Percentiles rank a stretch among this genome's conserved stretches.
Conservation (phyloP, 805 yeast genomes). For the Sugiyamaella qingdaonensis region DNA sequence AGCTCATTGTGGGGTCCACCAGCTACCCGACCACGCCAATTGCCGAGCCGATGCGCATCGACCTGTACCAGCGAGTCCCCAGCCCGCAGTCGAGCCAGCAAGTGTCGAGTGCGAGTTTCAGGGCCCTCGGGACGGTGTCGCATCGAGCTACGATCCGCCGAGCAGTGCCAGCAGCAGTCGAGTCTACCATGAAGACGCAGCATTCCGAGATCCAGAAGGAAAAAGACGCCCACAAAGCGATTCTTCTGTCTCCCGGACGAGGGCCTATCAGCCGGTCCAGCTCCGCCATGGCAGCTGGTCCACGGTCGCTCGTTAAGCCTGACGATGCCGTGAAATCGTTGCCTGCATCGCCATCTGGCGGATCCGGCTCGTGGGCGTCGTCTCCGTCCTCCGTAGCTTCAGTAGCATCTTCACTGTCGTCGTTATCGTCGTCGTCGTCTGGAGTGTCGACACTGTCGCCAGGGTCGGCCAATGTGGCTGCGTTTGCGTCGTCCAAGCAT, state of each 20-base stretch:
- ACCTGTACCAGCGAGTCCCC: constrained; percentile 13
- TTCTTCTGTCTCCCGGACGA: constrained; percentile 11
- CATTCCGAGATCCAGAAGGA: constrained; percentile 19
- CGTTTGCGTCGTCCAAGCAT: background rate
- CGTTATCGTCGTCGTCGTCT: constrained; percentile 1
- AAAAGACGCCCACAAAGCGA: constrained; percentile 23
- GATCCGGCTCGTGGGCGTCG: background rate
- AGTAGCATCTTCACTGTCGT: background rate
- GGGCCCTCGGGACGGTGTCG: constrained; percentile 22
- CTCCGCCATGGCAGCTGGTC: background rate
- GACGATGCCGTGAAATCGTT: constrained; percentile 13
- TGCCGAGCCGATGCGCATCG: constrained; percentile 22
- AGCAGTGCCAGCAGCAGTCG: constrained; percentile 7
- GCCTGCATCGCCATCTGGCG: constrained; percentile 6
- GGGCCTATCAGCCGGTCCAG: constrained; percentile 5
- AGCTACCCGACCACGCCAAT: constrained; percentile 15
- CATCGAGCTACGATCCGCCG: constrained; percentile 22
- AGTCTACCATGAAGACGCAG: constrained; percentile 21
- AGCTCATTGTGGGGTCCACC: constrained; percentile 16
- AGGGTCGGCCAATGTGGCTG: background rate
- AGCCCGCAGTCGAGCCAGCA: constrained; percentile 3
- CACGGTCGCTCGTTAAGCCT: background rate
- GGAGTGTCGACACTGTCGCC: constrained; percentile 1
- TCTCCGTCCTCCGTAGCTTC: background rate
- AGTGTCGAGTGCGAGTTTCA: background rate